phyloP scores from a whole-genome alignment of 345 rosid species.

The Excoecaria agallocha region DNA sequence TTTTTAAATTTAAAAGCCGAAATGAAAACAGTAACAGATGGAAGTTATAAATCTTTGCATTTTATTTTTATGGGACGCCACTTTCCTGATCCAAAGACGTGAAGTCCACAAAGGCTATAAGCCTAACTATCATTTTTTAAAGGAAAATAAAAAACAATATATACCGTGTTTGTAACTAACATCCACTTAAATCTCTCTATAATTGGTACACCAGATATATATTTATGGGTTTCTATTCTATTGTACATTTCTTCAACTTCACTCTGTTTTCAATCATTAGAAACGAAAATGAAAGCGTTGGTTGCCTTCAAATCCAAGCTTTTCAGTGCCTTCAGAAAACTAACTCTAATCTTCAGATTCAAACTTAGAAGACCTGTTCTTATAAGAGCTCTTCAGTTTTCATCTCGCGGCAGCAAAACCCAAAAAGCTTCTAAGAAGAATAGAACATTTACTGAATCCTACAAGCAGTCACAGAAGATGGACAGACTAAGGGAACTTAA shows the following conservation, averaged over 20 bases:
- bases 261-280: conserved; percentile 19
- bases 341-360: conserved; percentile 42
- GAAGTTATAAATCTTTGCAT: too few relatives aligned
- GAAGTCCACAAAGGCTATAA: conserved; percentile 5
- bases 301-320: conserved; percentile 59
- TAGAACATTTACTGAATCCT: neutral
- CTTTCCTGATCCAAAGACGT: conserved; percentile 2
- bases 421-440: conserved; percentile 21
- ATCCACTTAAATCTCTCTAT: conserved; percentile 3
- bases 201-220: conserved; percentile 12
- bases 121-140: neutral
- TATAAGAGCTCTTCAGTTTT: conserved; percentile 38
- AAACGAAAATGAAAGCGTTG: conserved; percentile 53
- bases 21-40: too few relatives aligned
- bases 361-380: conserved; percentile 48
- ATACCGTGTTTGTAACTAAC: neutral
- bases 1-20: too few relatives aligned
- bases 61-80: conserved; percentile 9
- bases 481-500: conserved; percentile 31
- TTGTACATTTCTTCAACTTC: conserved; percentile 24
- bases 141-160: neutral
- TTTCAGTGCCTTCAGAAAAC: conserved; percentile 47
- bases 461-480: conserved; percentile 32
- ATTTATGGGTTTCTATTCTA: conserved; percentile 3
- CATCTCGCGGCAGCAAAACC: conserved; percentile 21